These are phyloP conservation scores for Mycena amicta DNA, from an alignment of 768 basidiomycete species.

Conservation along the genomic window DNA sequence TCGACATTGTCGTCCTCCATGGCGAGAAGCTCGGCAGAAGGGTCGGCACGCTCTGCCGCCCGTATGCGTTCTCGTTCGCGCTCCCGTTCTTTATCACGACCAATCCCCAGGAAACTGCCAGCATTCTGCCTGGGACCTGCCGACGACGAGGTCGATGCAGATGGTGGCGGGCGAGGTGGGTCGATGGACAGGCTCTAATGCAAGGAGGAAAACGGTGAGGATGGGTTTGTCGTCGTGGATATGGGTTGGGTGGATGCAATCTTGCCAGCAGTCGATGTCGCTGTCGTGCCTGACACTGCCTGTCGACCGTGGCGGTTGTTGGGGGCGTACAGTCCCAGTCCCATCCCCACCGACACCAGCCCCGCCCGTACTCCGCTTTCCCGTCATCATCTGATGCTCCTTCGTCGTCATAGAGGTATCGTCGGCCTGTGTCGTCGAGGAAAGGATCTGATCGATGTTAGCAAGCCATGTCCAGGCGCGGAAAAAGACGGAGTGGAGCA, in stretches of 20 bases:
- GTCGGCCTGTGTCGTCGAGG: neutral
- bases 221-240: neutral
- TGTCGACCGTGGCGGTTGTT: too few relatives aligned
- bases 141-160: neutral
- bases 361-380: neutral
- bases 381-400: neutral
- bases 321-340: too few relatives aligned
- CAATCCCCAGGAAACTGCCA: conserved; percentile 8
- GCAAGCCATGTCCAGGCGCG: neutral
- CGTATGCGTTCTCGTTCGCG: neutral
- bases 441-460: neutral
- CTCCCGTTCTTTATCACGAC: neutral
- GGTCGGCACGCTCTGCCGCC: neutral
- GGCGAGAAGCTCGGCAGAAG: neutral
- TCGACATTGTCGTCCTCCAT: neutral
- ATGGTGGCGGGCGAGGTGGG: neutral
- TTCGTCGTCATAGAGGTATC: neutral
- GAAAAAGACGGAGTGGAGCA: neutral
- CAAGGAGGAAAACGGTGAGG: neutral
- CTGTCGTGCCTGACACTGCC: too few relatives aligned
- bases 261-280: neutral
- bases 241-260: neutral
- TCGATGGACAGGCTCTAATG: conserved; percentile 2
- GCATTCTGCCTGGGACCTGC: neutral
- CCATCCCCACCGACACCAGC: neutral